These are phyloP conservation scores for Hirsutella rhossiliensis DNA, from an alignment of 2,329 filamentous ascomycete species.

Conservation along the genomic window DNA sequence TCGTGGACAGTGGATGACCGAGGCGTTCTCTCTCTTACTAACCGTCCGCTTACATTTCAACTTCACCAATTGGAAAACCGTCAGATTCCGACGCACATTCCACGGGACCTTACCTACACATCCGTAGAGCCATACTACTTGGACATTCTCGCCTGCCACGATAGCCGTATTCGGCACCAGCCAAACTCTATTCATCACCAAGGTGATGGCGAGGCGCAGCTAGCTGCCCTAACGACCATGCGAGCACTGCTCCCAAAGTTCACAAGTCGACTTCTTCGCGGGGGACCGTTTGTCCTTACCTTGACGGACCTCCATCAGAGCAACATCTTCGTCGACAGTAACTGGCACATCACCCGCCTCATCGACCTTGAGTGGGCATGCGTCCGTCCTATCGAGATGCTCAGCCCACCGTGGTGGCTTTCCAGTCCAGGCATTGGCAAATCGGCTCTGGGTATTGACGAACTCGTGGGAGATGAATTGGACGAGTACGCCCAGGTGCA, in stretches of 20 bases:
- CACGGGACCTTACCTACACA: conserved; percentile 19
- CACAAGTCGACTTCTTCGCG: conserved; percentile 7
- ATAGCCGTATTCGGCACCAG: conserved; percentile 20
- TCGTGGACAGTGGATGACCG: conserved; percentile 13
- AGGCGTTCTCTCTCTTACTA: conserved; percentile 17
- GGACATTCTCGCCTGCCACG: conserved; percentile 21
- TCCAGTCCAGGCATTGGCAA: background rate
- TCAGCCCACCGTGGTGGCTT: conserved; percentile 18
- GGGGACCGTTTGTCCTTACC: conserved; percentile 19
- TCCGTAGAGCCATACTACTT: conserved; percentile 15
- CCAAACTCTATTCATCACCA: conserved; percentile 20
- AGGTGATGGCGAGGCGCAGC: conserved; percentile 16
- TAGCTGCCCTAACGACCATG: conserved; percentile 17
- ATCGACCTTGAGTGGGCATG: conserved; percentile 23
- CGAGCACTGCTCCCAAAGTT: conserved; percentile 13
- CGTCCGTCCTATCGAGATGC: conserved; percentile 16
- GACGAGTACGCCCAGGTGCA: background rate
- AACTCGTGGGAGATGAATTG: background rate
- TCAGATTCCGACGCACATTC: conserved; percentile 20
- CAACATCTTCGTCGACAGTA: conserved; percentile 24
- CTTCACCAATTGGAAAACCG: conserved; percentile 22
- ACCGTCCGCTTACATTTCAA: conserved; percentile 21
- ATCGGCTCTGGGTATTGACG: background rate
- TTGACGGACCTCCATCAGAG: conserved; percentile 26
- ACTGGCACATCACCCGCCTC: conserved; percentile 19